Evolutionary conservation across 169 alveolate species (phyloP).

Genomic region (Cryptosporidium felis): DNA sequence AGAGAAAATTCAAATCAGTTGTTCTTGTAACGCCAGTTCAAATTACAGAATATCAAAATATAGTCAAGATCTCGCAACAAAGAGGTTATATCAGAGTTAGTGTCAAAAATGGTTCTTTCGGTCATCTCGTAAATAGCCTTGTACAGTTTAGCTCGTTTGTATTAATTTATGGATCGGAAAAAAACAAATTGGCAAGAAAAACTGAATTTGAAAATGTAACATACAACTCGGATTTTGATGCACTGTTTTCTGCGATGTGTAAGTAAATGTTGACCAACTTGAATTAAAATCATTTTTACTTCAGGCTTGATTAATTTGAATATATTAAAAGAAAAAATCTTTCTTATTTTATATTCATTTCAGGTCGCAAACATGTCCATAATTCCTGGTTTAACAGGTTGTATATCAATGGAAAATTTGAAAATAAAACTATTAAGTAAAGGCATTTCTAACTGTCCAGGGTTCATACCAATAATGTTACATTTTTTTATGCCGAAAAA

Average conservation of each 20-base stretch:
- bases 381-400: not conserved
- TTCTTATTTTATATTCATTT: constrained; percentile 8
- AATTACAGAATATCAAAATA: constrained; percentile 6
- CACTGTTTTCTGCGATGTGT: constrained; percentile 12
- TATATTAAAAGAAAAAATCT: constrained; percentile 7
- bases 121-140: not conserved
- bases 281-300: not conserved
- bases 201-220: not conserved
- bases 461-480: constrained; percentile 11
- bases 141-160: constrained; percentile 3
- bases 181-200: not conserved
- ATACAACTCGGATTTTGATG: constrained; percentile 11
- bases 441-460: constrained; percentile 17
- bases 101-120: constrained; percentile 14
- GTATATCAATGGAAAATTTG: not conserved
- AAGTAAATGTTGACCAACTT: constrained; percentile 3
- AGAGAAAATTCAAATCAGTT: constrained; percentile 21
- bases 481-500: constrained; percentile 20
- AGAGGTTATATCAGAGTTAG: constrained; percentile 27
- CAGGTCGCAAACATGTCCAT: constrained; percentile 5
- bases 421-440: constrained; percentile 7
- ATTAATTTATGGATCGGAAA: constrained; percentile 10
- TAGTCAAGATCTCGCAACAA: constrained; percentile 38
- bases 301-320: constrained; percentile 2
- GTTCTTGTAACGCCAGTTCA: not conserved